Percentiles rank a stretch among this genome's conserved stretches.
These are phyloP conservation scores for Oehlia diaphana DNA, from an alignment of 192 early-diverging fungal species.

Conservation along the genomic window DNA sequence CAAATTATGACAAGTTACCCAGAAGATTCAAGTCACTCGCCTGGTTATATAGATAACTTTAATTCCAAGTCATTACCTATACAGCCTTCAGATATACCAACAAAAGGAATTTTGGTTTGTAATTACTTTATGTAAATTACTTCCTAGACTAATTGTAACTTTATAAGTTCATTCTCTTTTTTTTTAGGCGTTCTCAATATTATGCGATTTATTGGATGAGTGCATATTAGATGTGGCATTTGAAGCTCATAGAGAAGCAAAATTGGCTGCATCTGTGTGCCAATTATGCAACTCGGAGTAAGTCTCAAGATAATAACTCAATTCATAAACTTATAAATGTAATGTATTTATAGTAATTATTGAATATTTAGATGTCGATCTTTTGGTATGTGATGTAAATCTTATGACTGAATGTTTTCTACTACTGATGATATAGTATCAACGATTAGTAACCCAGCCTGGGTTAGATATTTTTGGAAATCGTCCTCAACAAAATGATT, in stretches of 20 bases:
- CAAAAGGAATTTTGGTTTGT: neutral
- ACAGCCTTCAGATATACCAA: neutral
- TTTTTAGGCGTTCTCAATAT: conserved; percentile 52
- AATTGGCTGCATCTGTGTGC: conserved; percentile 59
- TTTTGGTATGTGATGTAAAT: conserved; percentile 38
- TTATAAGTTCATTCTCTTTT: neutral
- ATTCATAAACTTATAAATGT: neutral
- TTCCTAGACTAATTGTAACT: neutral
- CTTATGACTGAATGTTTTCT: neutral
- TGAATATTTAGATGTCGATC: conserved; percentile 51
- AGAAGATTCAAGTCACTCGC: neutral
- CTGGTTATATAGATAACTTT: neutral
- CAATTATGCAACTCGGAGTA: conserved; percentile 79
- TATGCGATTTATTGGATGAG: conserved; percentile 75
- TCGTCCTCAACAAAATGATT: conserved; percentile 47
- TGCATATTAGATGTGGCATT: conserved; percentile 70
- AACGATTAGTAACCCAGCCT: conserved; percentile 41
- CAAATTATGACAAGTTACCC: neutral
- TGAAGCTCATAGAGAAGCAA: conserved; percentile 70
- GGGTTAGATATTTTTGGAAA: conserved; percentile 70
- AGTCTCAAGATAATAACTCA: conserved; percentile 23
- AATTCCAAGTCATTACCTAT: neutral
- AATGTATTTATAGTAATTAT: conserved; percentile 5
- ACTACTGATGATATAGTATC: neutral
- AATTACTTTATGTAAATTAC: neutral